A percentile compares a stretch with the other conserved stretches of the same genome.
Evolutionary conservation across 2,329 filamentous ascomycete species (phyloP).

Genomic region (Sporothrix luriei): DNA sequence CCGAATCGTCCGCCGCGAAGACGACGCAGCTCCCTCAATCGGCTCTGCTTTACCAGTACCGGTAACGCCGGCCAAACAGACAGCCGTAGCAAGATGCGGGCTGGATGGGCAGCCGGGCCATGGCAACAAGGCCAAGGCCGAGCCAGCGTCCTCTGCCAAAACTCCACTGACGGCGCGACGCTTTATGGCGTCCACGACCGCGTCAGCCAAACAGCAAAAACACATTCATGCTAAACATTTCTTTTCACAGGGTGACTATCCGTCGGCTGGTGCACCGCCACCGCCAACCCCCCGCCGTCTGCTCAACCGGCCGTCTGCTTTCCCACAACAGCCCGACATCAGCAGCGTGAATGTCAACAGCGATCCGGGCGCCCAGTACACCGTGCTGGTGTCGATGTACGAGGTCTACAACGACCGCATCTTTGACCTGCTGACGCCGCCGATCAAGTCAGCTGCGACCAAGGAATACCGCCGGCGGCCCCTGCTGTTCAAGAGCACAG

Average conservation of each 20-base stretch:
- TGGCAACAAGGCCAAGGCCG: neutral
- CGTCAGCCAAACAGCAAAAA: constrained; percentile 49
- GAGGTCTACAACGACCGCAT: constrained; percentile 99
- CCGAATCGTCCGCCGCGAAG: constrained; percentile 48
- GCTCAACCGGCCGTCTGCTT: constrained; percentile 67
- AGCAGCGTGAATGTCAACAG: constrained; percentile 67
- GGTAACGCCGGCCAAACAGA: neutral
- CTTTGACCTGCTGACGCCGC: constrained; percentile 81
- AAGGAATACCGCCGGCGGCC: constrained; percentile 76
- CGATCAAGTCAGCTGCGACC: constrained; percentile 60
- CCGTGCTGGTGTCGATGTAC: constrained; percentile 93
- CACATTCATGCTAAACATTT: constrained; percentile 49
- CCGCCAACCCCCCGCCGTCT: constrained; percentile 63
- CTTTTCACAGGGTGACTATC: constrained; percentile 51
- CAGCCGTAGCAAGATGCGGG: constrained; percentile 20
- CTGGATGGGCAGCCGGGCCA: neutral
- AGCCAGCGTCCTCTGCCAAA: constrained; percentile 16
- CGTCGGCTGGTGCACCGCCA: constrained; percentile 42
- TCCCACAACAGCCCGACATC: constrained; percentile 76
- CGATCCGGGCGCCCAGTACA: constrained; percentile 75
- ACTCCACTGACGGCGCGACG: constrained; percentile 41
- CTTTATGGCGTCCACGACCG: constrained; percentile 52
- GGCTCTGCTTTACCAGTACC: neutral
- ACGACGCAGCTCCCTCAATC: constrained; percentile 32
- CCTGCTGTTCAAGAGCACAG: constrained; percentile 88